Evolutionary conservation across 441 rosid genomes (phyloP), one percentile per base, ranked within the genome.

Genomic region (Populus tomentosa): DNA sequence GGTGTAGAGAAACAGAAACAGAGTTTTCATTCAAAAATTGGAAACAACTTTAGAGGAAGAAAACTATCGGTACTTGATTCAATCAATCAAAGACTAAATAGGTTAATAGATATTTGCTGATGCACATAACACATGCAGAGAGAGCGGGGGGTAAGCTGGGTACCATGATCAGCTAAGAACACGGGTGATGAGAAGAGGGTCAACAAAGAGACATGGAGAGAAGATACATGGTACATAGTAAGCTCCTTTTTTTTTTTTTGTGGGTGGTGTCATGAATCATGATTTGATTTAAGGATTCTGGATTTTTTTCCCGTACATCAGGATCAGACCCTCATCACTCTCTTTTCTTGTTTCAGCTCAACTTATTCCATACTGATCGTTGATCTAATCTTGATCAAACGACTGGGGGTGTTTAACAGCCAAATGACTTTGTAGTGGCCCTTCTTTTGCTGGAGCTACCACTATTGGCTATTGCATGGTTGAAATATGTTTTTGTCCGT

Each of bases 271-370:
- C 71, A 67, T 73, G 40, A 46, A 38, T 38, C 42, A 38, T 38
- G 42, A 38, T 38, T 62, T 68, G 36, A 64, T 20, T 7, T n/a
- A 21, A 67, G 6, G 46, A 69, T 42, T 18, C 77, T 66, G 3
- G 65, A 38, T 23, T 79, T 38, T 24, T 35, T 75, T n/a, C 74
- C 79, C 79, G 82, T 73, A 79, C 82, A 67, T n/a, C 67, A 77
- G 10, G 74, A 75, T 59, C 75, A 65, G 38, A 36, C 7, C 38
- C 38, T 36, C 8, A 1, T 36, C 38, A 6, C 1, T 6, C 38
- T 36, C 38, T 6, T 7, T 6, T 36, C 9, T 13, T 10, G 53
- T 42, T 38, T 38, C 11, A 38, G 42, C 42, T 38, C 10, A 38
- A 9, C 10, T 3, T 13, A 42, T 42, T 42, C 16, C 16, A 42